Evolutionary conservation across 768 basidiomycete species (phyloP).

Genomic region (Hydnum rufescens): DNA sequence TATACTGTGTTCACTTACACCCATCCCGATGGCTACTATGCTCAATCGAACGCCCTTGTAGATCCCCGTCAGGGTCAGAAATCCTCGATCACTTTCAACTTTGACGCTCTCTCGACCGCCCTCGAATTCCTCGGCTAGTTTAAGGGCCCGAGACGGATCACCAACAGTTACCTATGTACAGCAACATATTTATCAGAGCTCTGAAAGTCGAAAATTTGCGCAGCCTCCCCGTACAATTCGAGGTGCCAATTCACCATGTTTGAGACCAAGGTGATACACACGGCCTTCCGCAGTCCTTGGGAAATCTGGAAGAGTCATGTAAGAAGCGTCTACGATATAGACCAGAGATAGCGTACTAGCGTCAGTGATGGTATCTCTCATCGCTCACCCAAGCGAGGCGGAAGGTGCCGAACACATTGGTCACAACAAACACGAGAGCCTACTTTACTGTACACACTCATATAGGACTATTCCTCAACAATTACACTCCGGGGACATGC

Average conservation of each 20-base stretch:
- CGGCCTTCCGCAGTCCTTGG: slow-evolving; percentile 52
- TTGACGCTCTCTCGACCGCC: slow-evolving; percentile 23
- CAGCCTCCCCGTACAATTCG: slow-evolving; percentile 27
- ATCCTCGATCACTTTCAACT: slow-evolving; percentile 53
- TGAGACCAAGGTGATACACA: slow-evolving; percentile 62
- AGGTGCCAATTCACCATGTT: slow-evolving; percentile 61
- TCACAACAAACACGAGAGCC: neutral
- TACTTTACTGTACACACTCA: too few relatives aligned
- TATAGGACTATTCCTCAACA: too few relatives aligned
- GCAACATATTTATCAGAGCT: neutral
- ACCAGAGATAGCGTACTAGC: neutral
- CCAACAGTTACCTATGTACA: slow-evolving; percentile 48
- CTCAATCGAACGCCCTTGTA: slow-evolving; percentile 45
- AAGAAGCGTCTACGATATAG: neutral
- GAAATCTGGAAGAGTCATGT: slow-evolving; percentile 31
- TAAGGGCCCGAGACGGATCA: slow-evolving; percentile 41
- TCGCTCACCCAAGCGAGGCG: neutral
- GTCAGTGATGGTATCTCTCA: neutral
- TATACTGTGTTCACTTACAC: slow-evolving; percentile 18
- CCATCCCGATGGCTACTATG: slow-evolving; percentile 71
- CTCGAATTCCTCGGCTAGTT: slow-evolving; percentile 33
- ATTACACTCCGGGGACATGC: too few relatives aligned
- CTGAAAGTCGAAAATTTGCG: neutral
- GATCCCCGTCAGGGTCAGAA: slow-evolving; percentile 48
- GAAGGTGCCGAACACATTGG: neutral